Base-by-base conservation (phyloP, 1,284 basidiomycete species). In the Sanghuangporus baumii region DNA sequence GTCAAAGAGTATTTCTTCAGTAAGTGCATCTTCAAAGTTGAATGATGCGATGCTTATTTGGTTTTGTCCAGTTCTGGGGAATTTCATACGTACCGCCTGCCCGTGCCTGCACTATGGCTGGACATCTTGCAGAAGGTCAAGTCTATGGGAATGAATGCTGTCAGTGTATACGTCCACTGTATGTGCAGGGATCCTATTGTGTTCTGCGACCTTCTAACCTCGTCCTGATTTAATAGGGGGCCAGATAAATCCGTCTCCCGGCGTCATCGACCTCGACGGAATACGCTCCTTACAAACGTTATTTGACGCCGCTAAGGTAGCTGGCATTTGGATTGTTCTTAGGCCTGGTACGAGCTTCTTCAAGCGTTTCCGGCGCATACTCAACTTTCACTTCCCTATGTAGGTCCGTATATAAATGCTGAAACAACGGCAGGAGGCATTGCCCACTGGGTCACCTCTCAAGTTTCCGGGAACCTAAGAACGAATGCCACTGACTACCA, bases 101-200 rank as follows among this genome's bases (percentile, higher is more conserved):
- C 92, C 1, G 87, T 92, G 0, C 89, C 88, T 1, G 83, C 82
- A 3, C 73, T 94, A 60, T 94, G 91, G 92, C 79, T 84, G 14
- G 91, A 94, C 69, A 86, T 93, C 58, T 81, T 94, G 54, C 85
- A 94, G 68, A 94, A 91, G 72, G 77, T 86, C 67, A 89, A 90
- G 67, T 91, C 90, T 1, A 85, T 88, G 0, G 92, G 91, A 16
- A 75, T 93, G 66, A 94, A 93, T 68, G 81, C 83, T 1, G 77
- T 90, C 64, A 88, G 86, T 66, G 81, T 92, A 23, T 93, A 91
- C 70, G 81, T 79, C 87, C 68, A 89, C 89, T 65, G 64, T 65
- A 62, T 57, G 41, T 12, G 20, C 31, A 48, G 2, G 12, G 12
- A 23, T 54, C 43, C 6, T 41, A 51, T 2, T 55, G 37, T 20